Evolutionary conservation across 1,284 basidiomycete species (phyloP), one percentile per base, ranked within the genome.

Genomic region (Tylopilus sp.): DNA sequence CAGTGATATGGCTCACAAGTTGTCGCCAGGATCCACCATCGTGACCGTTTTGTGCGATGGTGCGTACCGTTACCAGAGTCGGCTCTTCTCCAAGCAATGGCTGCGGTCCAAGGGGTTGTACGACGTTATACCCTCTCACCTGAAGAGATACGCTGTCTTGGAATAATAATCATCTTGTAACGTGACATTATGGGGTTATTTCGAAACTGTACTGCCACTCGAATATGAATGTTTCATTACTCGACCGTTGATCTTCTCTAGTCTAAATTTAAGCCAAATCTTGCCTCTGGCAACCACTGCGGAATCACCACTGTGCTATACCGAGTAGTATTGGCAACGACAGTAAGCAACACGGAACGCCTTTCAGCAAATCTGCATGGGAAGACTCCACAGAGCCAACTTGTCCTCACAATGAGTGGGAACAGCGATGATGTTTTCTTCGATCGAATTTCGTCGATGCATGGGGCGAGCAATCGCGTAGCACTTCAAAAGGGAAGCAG

Each of bases 21-120:
- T 44, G 31, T 49, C 24, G 38, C 17, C 59, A 91, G 91, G 93
- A 30, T 90, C 85, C 39, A 92, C 79, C 10, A 77, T 99, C 36
- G 94, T 87, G 6, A 99, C 96, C 3, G 81, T 98, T 49, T 72
- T 99, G 34, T 93, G 90, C 67, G 95, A 98, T 65, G 94, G 94
- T 21, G 95, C 95, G 34, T 95, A 97, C 66, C 80, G 95, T 62
- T 99, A 99, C 67, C 96, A 99, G 74, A 93, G 89, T 52, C 79
- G 96, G 11, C 74, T 99, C 39, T 98, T 98, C 74, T 96, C 92
- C n/a, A 88, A 89, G 67, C 82, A 83, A 60, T 99, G 96, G 96
- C 74, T 99, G 50, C 76, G 88, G 67, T 76, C 80, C 44, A 99
- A 99, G 69, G 83, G 78, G 1, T 76, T 99, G 44, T 77, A 81